Percentiles rank a stretch among this genome's conserved stretches.
These are phyloP conservation scores for Dorcoceras hygrometricum DNA, from an alignment of 257 asterid genomes.

Conservation along the genomic window DNA sequence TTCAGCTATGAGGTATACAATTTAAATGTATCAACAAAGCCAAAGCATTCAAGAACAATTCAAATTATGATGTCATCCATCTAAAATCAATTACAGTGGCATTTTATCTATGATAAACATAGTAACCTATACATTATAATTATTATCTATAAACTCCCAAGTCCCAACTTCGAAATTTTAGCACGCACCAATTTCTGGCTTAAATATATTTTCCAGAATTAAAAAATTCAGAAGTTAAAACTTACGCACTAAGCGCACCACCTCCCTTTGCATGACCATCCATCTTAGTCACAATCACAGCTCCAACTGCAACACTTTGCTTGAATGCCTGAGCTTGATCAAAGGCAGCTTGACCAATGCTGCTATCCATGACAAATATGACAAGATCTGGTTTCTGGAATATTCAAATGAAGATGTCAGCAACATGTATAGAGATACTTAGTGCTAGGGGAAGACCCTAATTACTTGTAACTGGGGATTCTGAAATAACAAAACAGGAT, in stretches of 20 bases:
- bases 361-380: conserved; percentile 97
- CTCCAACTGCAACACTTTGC: conserved; percentile 98
- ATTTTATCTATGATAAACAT: not conserved
- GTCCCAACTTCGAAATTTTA: no score
- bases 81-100: conserved; percentile 19
- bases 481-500: not conserved
- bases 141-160: not conserved
- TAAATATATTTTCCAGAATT: not conserved
- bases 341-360: conserved; percentile 98
- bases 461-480: conserved; percentile 12
- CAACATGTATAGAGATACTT: no score
- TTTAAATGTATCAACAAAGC: conserved; percentile 8
- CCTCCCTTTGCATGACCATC: conserved; percentile 99
- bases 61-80: conserved; percentile 3
- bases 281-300: conserved; percentile 96
- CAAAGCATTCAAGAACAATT: conserved; percentile 14
- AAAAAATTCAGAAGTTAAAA: conserved; percentile 18
- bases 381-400: conserved; percentile 96
- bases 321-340: conserved; percentile 99
- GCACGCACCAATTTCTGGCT: not conserved
- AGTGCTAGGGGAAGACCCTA: no score
- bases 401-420: conserved; percentile 16
- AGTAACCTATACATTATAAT: not conserved
- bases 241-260: conserved; percentile 99
- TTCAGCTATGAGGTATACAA: not conserved